phyloP scores from a whole-genome alignment of 2,329 filamentous ascomycete species.

The Nothopassalora personata region DNA sequence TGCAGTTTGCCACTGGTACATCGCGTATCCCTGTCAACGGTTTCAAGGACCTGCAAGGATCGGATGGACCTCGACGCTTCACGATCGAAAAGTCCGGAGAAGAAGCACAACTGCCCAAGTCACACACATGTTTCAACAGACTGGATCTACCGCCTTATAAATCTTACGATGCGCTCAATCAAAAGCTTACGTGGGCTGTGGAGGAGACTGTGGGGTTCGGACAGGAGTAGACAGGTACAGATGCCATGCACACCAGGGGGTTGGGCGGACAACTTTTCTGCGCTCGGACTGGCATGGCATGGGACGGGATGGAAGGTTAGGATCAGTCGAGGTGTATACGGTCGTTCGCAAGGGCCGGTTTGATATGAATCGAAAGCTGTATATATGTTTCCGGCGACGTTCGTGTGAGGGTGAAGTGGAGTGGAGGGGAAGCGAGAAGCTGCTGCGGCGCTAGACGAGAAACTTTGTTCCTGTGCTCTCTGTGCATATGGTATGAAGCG shows the following conservation, averaged over 20 bases:
- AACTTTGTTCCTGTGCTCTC: neutral
- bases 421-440: neutral
- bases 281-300: neutral
- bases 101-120: slow-evolving; percentile 83
- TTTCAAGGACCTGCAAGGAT: slow-evolving; percentile 97
- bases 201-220: slow-evolving; percentile 99
- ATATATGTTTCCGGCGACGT: neutral
- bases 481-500: neutral
- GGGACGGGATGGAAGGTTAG: neutral
- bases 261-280: neutral
- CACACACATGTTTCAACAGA: slow-evolving; percentile 98
- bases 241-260: neutral
- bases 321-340: neutral
- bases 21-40: slow-evolving; percentile 98
- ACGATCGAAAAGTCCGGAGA: slow-evolving; percentile 98
- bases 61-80: slow-evolving; percentile 88
- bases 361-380: neutral
- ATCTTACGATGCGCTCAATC: slow-evolving; percentile 72
- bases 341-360: neutral
- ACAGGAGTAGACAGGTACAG: slow-evolving; percentile 67
- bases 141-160: slow-evolving; percentile 94
- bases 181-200: slow-evolving; percentile 92
- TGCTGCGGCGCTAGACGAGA: neutral
- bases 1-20: slow-evolving; percentile 97
- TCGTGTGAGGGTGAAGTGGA: neutral